A percentile compares a stretch with the other conserved stretches of the same genome.
Conservation (phyloP, 2,329 filamentous ascomycete genomes). For the Pseudocercospora pini-densiflorae region DNA sequence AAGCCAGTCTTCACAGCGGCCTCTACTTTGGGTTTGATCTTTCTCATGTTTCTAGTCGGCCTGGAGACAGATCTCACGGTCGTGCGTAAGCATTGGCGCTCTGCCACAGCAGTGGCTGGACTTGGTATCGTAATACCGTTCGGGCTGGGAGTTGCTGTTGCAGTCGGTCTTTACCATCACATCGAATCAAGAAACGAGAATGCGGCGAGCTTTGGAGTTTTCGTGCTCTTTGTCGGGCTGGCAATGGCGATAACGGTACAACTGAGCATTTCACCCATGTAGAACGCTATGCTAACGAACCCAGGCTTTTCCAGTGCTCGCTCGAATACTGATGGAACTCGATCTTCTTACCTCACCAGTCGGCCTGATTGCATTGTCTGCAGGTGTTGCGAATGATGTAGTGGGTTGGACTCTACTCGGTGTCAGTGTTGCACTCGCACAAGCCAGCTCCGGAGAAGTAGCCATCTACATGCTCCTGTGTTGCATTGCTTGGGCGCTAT, state of each 20-base stretch:
- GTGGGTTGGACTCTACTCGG: conserved; percentile 87
- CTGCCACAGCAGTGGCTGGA: not conserved
- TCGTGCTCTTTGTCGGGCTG: conserved; percentile 78
- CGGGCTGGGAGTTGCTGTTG: conserved; percentile 40
- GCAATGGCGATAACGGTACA: conserved; percentile 58
- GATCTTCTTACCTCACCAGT: conserved; percentile 80
- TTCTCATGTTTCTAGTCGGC: conserved; percentile 84
- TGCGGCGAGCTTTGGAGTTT: not conserved
- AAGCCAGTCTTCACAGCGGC: conserved; percentile 74
- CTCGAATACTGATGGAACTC: conserved; percentile 85
- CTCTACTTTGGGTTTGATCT: conserved; percentile 77
- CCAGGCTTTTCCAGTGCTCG: conserved; percentile 76
- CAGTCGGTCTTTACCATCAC: conserved; percentile 68
- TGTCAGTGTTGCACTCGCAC: conserved; percentile 86
- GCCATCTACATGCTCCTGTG: conserved; percentile 81
- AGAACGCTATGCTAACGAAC: too few species aligned
- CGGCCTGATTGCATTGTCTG: conserved; percentile 82
- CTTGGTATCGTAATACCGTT: conserved; percentile 3
- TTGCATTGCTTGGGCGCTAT: conserved; percentile 71
- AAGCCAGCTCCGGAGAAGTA: conserved; percentile 76
- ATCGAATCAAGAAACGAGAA: conserved; percentile 59
- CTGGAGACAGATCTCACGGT: conserved; percentile 63
- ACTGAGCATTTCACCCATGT: too few species aligned
- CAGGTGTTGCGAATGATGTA: conserved; percentile 89
- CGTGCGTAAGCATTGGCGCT: not conserved